Evolutionary conservation across 352 stramenopile genomes (phyloP), one percentile per base, ranked within the genome.

Genomic region (Pythium guiyangense): DNA sequence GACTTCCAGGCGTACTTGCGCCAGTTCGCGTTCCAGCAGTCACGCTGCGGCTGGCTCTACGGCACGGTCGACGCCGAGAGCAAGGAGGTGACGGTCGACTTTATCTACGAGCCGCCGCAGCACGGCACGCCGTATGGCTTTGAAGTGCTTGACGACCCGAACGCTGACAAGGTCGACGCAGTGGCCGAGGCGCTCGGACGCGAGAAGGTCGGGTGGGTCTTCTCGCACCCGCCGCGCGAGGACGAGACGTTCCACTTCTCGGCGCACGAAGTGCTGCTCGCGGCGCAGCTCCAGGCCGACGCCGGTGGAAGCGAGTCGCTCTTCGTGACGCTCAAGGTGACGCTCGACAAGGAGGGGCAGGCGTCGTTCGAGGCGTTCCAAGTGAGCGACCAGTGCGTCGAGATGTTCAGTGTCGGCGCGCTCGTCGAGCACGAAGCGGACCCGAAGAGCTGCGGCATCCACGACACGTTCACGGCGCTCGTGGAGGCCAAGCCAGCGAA

Each of bases 341-440:
- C 94, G 27, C 74, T 97, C 35, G 90, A 96, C 57, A 89, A 94
- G 63, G 79, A 98, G 63, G 96, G 94, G 1, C 90, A 97, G 64
- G 94, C 96, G 18, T 88, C 90, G 22, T 97, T 99, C 26, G 95
- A 99, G 54, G 96, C 94, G 15, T 99, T 98, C 74, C 96, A 99
- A 78, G 80, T 99, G 42, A 97, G 84, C 60, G 84, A 98, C 67
- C 94, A 98, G 69, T 98, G 95, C 69, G 97, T 99, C 73, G 96
- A 98, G 57, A 99, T 99, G 97, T 98, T 97, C 40, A 95, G 93
- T 22, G 92, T 97, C 59, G 95, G 97, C 54, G 96, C 93, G 39
- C 59, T 98, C 35, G 66, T 96, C 45, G 79, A 97, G 52, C 85
- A 94, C 62, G 79, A 91, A 6, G 71, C 72, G 25, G 86, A 99